A percentile compares a stretch with the other conserved stretches of the same genome.
Conservation (phyloP, 192 early-diverging fungal species). For the Podila epigama region DNA sequence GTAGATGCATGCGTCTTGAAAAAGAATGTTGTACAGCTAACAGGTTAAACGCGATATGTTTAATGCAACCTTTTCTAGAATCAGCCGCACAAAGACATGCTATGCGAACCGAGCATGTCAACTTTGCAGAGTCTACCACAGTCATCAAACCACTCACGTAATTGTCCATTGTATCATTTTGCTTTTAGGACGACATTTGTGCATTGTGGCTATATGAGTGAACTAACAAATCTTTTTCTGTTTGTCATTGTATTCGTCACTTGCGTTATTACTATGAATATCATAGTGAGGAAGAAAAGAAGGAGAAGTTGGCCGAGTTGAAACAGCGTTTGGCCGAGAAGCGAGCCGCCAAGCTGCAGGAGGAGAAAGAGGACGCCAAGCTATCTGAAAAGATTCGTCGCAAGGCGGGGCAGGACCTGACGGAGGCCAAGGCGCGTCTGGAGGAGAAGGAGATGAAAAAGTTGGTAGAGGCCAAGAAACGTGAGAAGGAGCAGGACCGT, state of each 20-base stretch:
- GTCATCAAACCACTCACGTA: constrained; percentile 78
- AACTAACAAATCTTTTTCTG: background rate
- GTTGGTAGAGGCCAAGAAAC: constrained; percentile 68
- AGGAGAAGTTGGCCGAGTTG: constrained; percentile 72
- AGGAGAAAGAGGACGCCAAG: constrained; percentile 74
- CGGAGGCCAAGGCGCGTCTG: constrained; percentile 69
- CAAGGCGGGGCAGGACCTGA: constrained; percentile 77
- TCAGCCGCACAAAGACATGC: constrained; percentile 82
- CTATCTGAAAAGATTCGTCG: constrained; percentile 76
- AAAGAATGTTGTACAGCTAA: background rate
- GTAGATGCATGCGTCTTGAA: no score
- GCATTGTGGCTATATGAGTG: background rate
- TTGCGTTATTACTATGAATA: background rate
- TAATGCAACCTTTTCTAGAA: constrained; percentile 45
- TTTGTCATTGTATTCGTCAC: background rate
- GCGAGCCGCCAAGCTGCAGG: constrained; percentile 64
- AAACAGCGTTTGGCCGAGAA: constrained; percentile 68
- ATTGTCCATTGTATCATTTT: background rate
- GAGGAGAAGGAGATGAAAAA: constrained; percentile 81
- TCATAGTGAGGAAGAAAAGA: constrained; percentile 73
- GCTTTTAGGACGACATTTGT: background rate
- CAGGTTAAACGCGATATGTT: background rate
- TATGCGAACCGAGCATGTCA: constrained; percentile 70
- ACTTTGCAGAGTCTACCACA: constrained; percentile 80
- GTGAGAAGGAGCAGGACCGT: constrained; percentile 82